Evolutionary conservation across 208 protist species (phyloP).

Genomic region (Leishmania major): DNA sequence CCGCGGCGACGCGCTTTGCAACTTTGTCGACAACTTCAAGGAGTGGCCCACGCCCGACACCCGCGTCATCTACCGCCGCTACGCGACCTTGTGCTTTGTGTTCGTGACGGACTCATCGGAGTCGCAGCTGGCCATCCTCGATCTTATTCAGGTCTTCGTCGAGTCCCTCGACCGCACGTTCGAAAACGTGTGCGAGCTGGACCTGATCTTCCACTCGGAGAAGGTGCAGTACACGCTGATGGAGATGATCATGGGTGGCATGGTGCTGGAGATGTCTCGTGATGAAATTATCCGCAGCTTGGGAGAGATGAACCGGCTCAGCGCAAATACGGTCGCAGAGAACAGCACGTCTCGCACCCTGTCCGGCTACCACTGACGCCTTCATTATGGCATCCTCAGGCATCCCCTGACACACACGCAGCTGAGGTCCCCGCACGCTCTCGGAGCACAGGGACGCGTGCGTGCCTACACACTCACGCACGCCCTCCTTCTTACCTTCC

Average conservation of each 20-base stretch:
- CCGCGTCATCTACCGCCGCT: conserved; percentile 97
- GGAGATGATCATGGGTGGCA: conserved; percentile 98
- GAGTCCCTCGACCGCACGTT: conserved; percentile 97
- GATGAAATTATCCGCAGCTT: conserved; percentile 84
- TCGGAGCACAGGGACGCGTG: background rate
- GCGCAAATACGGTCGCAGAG: conserved; percentile 20
- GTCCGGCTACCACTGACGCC: conserved; percentile 25
- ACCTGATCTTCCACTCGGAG: conserved; percentile 99
- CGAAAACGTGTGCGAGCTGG: conserved; percentile 98
- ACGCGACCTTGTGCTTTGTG: conserved; percentile 98
- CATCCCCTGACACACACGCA: too few species aligned
- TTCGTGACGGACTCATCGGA: conserved; percentile 97
- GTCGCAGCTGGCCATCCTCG: conserved; percentile 97
- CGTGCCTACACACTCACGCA: background rate
- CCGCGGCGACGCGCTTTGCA: conserved; percentile 94
- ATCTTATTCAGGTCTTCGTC: conserved; percentile 98
- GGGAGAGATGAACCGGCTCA: conserved; percentile 63
- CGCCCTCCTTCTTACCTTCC: background rate
- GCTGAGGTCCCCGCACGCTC: background rate
- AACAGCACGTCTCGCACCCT: conserved; percentile 15
- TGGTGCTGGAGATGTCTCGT: conserved; percentile 97
- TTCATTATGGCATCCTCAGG: background rate
- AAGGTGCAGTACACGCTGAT: conserved; percentile 97
- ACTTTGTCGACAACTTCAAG: conserved; percentile 95
- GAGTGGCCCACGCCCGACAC: conserved; percentile 95